These are phyloP conservation scores for Globisporangium lucens DNA, from an alignment of 352 stramenopile species.

Conservation along the genomic window DNA sequence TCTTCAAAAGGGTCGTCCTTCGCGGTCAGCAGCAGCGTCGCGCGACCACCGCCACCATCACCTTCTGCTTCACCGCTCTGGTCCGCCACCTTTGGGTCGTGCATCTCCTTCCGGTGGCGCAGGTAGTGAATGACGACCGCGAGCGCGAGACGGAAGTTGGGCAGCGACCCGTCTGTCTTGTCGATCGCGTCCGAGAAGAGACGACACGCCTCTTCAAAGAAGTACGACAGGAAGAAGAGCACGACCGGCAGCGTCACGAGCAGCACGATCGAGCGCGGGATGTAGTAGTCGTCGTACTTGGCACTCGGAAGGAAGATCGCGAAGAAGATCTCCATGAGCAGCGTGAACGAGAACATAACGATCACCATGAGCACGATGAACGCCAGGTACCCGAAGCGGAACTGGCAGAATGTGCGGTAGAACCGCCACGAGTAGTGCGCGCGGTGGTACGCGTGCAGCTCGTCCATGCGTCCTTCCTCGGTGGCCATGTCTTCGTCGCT, in stretches of 20 bases:
- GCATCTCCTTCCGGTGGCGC: slow-evolving; percentile 61
- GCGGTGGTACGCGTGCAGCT: slow-evolving; percentile 49
- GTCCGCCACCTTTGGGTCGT: slow-evolving; percentile 14
- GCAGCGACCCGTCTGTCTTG: slow-evolving; percentile 63
- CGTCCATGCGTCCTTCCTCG: slow-evolving; percentile 44
- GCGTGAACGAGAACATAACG: slow-evolving; percentile 82
- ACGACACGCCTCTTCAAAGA: slow-evolving; percentile 69
- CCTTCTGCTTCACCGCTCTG: not conserved
- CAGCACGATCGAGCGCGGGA: slow-evolving; percentile 49
- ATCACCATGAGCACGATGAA: slow-evolving; percentile 84
- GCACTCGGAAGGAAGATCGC: slow-evolving; percentile 77
- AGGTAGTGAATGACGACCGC: slow-evolving; percentile 79
- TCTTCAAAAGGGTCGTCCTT: slow-evolving; percentile 59
- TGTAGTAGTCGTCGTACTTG: slow-evolving; percentile 68
- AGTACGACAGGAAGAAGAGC: slow-evolving; percentile 77
- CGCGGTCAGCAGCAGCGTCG: slow-evolving; percentile 36
- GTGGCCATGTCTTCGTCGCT: slow-evolving; percentile 49
- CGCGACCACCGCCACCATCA: not conserved
- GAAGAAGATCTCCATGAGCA: slow-evolving; percentile 87
- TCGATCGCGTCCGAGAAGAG: slow-evolving; percentile 74
- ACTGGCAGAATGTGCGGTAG: slow-evolving; percentile 71
- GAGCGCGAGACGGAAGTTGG: slow-evolving; percentile 75
- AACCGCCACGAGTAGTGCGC: slow-evolving; percentile 49
- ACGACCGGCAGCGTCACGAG: slow-evolving; percentile 57
- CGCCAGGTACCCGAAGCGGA: slow-evolving; percentile 73